Percentiles rank a stretch among this genome's conserved stretches.
Evolutionary conservation across 2,329 filamentous ascomycete genomes (phyloP).

Genomic region (Alternaria dauci): DNA sequence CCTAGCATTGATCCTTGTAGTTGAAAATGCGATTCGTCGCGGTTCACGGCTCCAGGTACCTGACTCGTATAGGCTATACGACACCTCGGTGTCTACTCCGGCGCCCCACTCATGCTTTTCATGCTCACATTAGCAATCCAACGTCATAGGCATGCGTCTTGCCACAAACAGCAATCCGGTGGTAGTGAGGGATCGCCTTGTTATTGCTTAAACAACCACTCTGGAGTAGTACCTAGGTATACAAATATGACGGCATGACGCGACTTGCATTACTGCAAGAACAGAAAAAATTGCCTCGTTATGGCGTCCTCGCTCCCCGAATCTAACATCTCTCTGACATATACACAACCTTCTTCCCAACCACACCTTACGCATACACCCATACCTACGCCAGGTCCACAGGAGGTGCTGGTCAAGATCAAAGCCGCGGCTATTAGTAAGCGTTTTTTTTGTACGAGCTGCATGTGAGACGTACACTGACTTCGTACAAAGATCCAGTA

Average conservation of each 20-base stretch:
- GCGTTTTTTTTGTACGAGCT: background rate
- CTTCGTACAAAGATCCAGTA: constrained; percentile 45
- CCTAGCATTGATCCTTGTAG: background rate
- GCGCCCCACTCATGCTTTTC: background rate
- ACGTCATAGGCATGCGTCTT: constrained; percentile 5
- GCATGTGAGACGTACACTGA: background rate
- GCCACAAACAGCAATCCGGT: background rate
- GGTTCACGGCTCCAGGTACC: background rate
- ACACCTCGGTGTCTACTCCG: constrained; percentile 12
- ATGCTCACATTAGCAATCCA: background rate
- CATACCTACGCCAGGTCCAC: constrained; percentile 20
- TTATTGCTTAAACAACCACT: background rate
- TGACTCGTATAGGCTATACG: constrained; percentile 19
- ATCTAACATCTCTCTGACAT: constrained; percentile 39
- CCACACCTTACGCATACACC: constrained; percentile 35
- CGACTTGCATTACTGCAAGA: background rate
- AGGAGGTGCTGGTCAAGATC: constrained; percentile 51
- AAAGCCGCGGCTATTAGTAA: constrained; percentile 55
- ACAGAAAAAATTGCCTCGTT: background rate
- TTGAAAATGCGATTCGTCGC: background rate
- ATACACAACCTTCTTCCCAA: constrained; percentile 31
- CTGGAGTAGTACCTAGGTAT: background rate
- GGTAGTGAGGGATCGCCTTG: background rate
- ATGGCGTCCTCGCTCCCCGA: constrained; percentile 25
- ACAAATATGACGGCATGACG: background rate